Percentiles rank a stretch among this genome's conserved stretches.
Evolutionary conservation across 2,329 filamentous ascomycete species (phyloP).

Genomic region (Didymella lethalis): DNA sequence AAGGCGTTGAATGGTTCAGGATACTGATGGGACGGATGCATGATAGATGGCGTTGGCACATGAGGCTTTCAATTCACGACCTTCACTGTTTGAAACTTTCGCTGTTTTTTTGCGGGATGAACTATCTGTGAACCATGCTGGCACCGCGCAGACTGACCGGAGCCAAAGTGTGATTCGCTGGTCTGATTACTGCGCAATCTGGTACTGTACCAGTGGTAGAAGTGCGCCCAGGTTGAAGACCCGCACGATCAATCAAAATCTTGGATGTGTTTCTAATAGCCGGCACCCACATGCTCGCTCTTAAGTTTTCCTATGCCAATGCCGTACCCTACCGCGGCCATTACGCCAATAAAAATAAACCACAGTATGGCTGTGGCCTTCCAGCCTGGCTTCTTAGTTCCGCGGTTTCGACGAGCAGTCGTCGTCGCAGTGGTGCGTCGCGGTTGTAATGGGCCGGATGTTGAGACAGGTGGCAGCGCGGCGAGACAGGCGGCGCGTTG

Average conservation of each 20-base stretch:
- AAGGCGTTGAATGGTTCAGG: background rate
- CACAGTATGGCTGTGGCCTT: background rate
- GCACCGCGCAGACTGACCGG: no score
- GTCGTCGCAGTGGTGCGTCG: background rate
- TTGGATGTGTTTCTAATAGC: no score
- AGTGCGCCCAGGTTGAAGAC: no score
- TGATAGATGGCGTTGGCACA: background rate
- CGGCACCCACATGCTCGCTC: background rate
- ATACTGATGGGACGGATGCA: background rate
- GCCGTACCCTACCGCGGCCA: background rate
- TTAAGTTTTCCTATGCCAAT: background rate
- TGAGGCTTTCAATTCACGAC: background rate
- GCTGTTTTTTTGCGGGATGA: background rate
- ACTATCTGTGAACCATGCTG: no score
- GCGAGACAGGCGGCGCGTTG: background rate
- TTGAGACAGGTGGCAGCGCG: background rate
- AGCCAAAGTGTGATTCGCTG: background rate
- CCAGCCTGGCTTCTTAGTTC: background rate
- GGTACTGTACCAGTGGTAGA: no score
- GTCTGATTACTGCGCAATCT: no score
- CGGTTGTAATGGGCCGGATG: background rate
- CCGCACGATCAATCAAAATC: no score
- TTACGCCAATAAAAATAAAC: background rate
- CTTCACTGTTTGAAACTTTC: background rate
- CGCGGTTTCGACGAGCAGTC: background rate